phyloP scores from a whole-genome alignment of 306 rosid species.

The Pachyrhizus erosus region DNA sequence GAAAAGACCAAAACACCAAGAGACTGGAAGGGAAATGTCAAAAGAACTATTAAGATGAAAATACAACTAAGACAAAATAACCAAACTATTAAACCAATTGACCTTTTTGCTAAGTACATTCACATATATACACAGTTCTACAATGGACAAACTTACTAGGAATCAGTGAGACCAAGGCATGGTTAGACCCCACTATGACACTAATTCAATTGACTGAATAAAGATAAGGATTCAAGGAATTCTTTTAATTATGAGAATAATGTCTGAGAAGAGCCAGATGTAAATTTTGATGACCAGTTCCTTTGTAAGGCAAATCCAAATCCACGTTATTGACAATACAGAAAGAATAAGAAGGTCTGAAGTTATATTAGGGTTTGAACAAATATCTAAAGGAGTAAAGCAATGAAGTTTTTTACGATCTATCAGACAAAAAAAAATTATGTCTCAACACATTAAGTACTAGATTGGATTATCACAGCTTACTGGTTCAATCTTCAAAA shows the following conservation, averaged over 20 bases:
- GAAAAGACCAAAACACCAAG: neutral
- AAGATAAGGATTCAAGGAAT: neutral
- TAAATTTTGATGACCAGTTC: no score
- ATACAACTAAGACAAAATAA: neutral
- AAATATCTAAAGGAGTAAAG: neutral
- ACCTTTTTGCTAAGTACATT: neutral
- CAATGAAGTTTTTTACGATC: neutral
- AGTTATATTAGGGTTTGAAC: neutral
- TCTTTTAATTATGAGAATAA: constrained; percentile 4
- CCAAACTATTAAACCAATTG: neutral
- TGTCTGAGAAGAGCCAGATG: neutral
- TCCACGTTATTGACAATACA: neutral
- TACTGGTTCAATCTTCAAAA: constrained; percentile 8
- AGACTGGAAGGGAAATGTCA: neutral
- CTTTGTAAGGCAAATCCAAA: neutral
- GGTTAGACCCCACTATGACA: neutral
- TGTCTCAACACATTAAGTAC: neutral
- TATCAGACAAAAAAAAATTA: neutral
- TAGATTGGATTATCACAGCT: neutral
- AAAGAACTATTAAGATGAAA: neutral
- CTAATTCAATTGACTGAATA: neutral
- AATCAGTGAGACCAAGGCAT: neutral
- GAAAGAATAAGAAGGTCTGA: constrained; percentile 7
- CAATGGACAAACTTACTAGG: neutral
- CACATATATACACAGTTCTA: neutral